phyloP scores from a whole-genome alignment of 768 basidiomycete genomes.

The Mycena chlorophos region DNA sequence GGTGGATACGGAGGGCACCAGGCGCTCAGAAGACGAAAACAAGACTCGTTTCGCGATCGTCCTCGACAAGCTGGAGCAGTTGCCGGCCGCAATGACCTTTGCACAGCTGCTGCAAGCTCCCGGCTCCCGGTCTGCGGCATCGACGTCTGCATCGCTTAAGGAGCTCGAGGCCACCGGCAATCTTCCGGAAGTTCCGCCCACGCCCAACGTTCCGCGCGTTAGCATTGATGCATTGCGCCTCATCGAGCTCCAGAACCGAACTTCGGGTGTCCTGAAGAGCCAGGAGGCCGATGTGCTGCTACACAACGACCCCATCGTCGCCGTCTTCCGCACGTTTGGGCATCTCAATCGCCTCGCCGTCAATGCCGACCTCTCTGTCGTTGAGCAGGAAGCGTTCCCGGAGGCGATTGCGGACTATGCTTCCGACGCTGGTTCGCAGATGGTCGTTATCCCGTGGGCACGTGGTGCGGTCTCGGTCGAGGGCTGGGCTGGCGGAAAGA shows the following conservation, averaged over 20 bases:
- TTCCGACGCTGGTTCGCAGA: conserved; percentile 55
- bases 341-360: conserved; percentile 67
- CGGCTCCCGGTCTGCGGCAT: conserved; percentile 2
- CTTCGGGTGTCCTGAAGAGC: conserved; percentile 83
- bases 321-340: conserved; percentile 77
- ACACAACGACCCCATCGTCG: conserved; percentile 68
- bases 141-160: conserved; percentile 17
- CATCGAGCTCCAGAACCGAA: conserved; percentile 86
- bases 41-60: conserved; percentile 70
- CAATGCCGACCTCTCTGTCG: conserved; percentile 70
- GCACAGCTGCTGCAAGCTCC: conserved; percentile 64
- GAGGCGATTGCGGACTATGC: conserved; percentile 63
- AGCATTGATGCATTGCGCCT: conserved; percentile 80
- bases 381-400: conserved; percentile 73
- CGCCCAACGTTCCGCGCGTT: conserved; percentile 25
- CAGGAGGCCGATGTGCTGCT: conserved; percentile 72
- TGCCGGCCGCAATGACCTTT: conserved; percentile 81
- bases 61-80: conserved; percentile 78
- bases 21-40: conserved; percentile 35
- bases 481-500: conserved; percentile 29
- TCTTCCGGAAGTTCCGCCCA: background rate
- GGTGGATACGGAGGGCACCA: conserved; percentile 21
- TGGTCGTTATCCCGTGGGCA: conserved; percentile 87
- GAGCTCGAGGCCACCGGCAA: conserved; percentile 34
- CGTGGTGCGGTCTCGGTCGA: conserved; percentile 37